Evolutionary conservation across 139 green algal species (phyloP).

Genomic region (Chlorella sp.): DNA sequence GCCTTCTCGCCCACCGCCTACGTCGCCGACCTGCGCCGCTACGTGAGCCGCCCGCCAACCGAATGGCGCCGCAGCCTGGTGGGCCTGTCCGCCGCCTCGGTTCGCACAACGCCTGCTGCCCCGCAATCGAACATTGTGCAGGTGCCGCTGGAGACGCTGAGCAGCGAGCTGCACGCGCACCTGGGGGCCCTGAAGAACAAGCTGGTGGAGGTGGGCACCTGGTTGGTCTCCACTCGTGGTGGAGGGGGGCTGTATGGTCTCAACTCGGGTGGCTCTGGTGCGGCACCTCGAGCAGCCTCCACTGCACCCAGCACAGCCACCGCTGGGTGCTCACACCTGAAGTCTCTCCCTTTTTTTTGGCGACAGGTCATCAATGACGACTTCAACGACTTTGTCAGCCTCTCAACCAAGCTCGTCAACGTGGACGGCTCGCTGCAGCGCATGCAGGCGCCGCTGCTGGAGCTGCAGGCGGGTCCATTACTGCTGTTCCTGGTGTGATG

Average conservation of each 20-base stretch:
- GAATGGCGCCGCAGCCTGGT: not conserved
- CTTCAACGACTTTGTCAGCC: slow-evolving; percentile 93
- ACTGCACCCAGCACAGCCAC: too few species aligned
- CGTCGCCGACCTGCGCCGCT: slow-evolving; percentile 81
- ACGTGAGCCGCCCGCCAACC: slow-evolving; percentile 55
- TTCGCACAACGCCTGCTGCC: not conserved
- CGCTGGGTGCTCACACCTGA: too few species aligned
- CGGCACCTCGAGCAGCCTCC: too few species aligned
- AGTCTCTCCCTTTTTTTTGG: slow-evolving; percentile 71
- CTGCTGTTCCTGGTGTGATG: not conserved
- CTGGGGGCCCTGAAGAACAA: slow-evolving; percentile 75
- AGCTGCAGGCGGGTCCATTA: slow-evolving; percentile 58
- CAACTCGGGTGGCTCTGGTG: too few species aligned
- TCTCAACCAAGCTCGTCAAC: slow-evolving; percentile 85
- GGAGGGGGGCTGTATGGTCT: too few species aligned
- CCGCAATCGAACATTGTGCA: slow-evolving; percentile 30
- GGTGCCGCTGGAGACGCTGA: slow-evolving; percentile 89
- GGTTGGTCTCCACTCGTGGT: too few species aligned
- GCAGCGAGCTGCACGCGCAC: slow-evolving; percentile 78
- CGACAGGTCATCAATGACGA: slow-evolving; percentile 94
- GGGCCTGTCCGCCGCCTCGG: not conserved
- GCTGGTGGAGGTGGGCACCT: slow-evolving; percentile 41
- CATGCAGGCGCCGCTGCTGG: slow-evolving; percentile 83
- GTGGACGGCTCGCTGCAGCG: slow-evolving; percentile 86
- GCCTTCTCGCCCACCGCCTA: slow-evolving; percentile 79